A percentile compares a stretch with the other conserved stretches of the same genome.
These are phyloP conservation scores for Euphorbia peplus DNA, from an alignment of 345 rosid species.

Conservation along the genomic window DNA sequence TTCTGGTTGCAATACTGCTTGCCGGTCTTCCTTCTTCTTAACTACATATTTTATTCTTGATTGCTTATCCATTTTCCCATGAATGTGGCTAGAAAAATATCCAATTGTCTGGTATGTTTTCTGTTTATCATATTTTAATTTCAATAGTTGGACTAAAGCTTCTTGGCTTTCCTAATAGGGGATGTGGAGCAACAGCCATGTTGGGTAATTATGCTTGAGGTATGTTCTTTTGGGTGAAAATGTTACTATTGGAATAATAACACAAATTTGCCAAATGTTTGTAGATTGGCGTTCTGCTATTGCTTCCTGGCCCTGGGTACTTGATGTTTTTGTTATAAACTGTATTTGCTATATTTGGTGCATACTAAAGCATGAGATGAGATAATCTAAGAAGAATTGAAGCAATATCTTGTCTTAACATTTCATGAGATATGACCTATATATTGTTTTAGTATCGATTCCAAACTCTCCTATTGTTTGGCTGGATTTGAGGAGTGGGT, in stretches of 20 bases:
- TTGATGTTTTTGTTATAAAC: not conserved
- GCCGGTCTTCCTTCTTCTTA: not conserved
- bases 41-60: not conserved
- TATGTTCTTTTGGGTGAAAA: conserved; percentile 24
- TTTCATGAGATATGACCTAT: not conserved
- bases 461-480: not conserved
- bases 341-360: not conserved
- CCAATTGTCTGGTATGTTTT: not conserved
- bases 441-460: not conserved
- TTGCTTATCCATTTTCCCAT: not conserved
- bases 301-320: not conserved
- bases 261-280: conserved; percentile 1
- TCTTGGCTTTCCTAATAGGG: conserved; percentile 41
- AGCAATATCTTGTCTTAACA: conserved; percentile 4
- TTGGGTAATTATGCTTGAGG: conserved; percentile 98
- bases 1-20: not conserved
- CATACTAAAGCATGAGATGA: conserved; percentile 9
- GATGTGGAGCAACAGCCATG: conserved; percentile 74
- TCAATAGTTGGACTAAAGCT: conserved; percentile 17
- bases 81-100: not conserved
- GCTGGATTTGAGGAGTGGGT: not conserved
- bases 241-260: conserved; percentile 10
- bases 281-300: conserved; percentile 1
- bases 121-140: conserved; percentile 11
- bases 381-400: conserved; percentile 1